Base-by-base conservation (phyloP, 495 filamentous ascomycete species). In the Neurospora sp. region DNA sequence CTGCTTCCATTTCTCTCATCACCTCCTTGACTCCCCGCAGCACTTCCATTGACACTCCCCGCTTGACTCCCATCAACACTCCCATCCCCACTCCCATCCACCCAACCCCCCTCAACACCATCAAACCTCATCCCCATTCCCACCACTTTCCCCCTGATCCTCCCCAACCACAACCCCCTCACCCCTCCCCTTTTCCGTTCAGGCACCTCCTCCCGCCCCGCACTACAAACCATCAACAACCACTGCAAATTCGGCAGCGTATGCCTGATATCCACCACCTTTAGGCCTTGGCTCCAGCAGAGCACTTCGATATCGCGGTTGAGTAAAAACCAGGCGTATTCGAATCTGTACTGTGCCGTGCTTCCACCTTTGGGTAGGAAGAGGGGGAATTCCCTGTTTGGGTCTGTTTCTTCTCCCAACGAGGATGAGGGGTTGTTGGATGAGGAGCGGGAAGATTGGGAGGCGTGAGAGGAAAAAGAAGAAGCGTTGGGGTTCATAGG, bases 181-280 rank as follows among this genome's bases (percentile, higher is more conserved):
- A 96, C 87, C 1, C 92, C 93, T 9, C 93, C 93, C 40, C 88
- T 87, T 78, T 95, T 96, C 18, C 94, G 82, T 31, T 88, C 90
- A 0, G 93, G 93, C 16, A 96, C 81, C 75, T 96, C 93, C 18
- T 92, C 88, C 54, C 86, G 90, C 1, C 92, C 92, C 0, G 93
- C 92, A 27, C 92, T 93, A 62, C 93, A 89, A 5, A 97, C 90
- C 74, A 93, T 96, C 4, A 97, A 84, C n/a, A 98, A 82, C 74
- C 96, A 97, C 81, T 97, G 97, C 23, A 98, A 82, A 77, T 99
- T 99, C 44, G 94, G 93, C 18, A 98, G 84, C 4, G 95, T 98
- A 73, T 97, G 92, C 0, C 96, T 86, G 16, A 97, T 92, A 80
- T 99, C 96, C 46, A 97, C 86, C 11, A 94, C 88, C 62, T 89